These are phyloP conservation scores for Boletus patriciae DNA, from an alignment of 768 basidiomycete species.

Conservation along the genomic window DNA sequence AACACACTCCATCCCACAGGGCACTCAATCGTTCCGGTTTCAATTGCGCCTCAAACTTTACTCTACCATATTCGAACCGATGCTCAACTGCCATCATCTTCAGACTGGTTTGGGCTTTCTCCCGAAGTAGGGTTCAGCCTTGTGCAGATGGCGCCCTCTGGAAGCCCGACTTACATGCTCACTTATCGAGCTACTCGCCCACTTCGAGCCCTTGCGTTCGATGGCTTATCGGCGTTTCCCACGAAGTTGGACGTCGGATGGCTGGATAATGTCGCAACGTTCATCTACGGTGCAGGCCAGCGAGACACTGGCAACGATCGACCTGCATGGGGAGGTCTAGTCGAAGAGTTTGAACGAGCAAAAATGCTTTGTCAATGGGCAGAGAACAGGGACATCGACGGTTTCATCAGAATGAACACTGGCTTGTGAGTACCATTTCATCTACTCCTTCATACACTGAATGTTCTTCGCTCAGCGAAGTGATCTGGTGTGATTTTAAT, in stretches of 20 bases:
- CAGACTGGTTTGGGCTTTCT: constrained; percentile 7
- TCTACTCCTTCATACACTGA: not conserved
- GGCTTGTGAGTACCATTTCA: not conserved
- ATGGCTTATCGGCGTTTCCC: constrained; percentile 4
- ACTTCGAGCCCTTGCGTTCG: not conserved
- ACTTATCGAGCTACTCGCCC: constrained; percentile 5
- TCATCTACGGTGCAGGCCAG: constrained; percentile 4
- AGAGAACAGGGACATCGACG: not conserved
- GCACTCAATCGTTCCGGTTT: constrained; percentile 3
- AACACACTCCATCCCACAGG: constrained; percentile 4
- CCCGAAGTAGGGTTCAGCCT: constrained; percentile 6
- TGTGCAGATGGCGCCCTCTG: constrained; percentile 2
- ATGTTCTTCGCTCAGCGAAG: not conserved
- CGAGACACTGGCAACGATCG: constrained; percentile 1
- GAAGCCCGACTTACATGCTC: not conserved
- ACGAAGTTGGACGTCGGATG: constrained; percentile 3
- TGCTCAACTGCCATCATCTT: not conserved
- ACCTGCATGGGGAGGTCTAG: not conserved
- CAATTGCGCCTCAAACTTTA: constrained; percentile 1
- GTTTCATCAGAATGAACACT: constrained; percentile 6
- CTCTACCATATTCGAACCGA: constrained; percentile 1
- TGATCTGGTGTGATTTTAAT: constrained; percentile 8
- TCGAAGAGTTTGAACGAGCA: constrained; percentile 1
- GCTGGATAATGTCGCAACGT: constrained; percentile 1
- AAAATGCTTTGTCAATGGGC: constrained; percentile 5